Conservation (phyloP, 208 protist genomes). For the Acanthamoeba culbertsoni region DNA sequence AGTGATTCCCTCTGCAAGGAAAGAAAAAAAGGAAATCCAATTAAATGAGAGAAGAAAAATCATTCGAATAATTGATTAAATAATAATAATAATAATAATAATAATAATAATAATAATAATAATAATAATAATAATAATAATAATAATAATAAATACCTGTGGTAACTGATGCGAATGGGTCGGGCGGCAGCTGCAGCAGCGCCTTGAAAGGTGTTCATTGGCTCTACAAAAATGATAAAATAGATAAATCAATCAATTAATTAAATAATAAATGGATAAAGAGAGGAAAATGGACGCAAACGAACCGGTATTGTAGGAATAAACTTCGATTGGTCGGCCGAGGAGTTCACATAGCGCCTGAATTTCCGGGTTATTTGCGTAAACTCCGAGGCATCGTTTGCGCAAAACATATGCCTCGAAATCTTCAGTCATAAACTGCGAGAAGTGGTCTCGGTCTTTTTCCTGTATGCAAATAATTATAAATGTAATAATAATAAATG, state of each 20-base stretch:
- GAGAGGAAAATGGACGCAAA: background rate
- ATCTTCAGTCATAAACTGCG: constrained; percentile 64
- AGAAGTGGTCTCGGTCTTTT: constrained; percentile 62
- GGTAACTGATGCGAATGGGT: constrained; percentile 76
- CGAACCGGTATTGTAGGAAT: constrained; percentile 43
- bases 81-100: background rate
- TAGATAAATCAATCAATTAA: no score
- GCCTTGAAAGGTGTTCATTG: constrained; percentile 78
- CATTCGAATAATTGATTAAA: background rate
- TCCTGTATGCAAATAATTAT: constrained; percentile 12
- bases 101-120: background rate
- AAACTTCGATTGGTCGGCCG: constrained; percentile 74
- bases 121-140: background rate
- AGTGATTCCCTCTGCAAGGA: background rate
- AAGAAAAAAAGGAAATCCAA: background rate
- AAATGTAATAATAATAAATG: constrained; percentile 58
- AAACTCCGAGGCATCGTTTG: constrained; percentile 40
- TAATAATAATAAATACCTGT: background rate
- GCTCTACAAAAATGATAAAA: constrained; percentile 61
- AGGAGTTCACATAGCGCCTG: constrained; percentile 77
- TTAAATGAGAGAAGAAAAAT: background rate
- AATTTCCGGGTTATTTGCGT: constrained; percentile 76
- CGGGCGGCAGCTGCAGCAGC: background rate
- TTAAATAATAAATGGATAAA: no score
- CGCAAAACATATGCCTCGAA: constrained; percentile 60